These are phyloP conservation scores for Halocafeteria seosinensis DNA, from an alignment of 108 stramenopile genomes.

Conservation along the genomic window DNA sequence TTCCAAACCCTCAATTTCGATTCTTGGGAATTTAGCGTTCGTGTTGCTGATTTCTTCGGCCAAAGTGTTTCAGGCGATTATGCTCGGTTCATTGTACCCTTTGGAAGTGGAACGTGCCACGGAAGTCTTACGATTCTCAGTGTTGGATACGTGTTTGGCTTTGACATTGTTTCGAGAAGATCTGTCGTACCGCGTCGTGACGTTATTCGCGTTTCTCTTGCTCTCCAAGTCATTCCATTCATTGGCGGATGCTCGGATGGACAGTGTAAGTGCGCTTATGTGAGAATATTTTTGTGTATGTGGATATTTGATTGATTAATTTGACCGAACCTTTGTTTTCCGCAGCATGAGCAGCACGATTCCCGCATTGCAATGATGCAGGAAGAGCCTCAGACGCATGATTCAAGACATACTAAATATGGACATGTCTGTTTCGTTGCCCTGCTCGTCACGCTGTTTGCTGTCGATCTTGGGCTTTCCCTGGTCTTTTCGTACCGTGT, in stretches of 20 bases:
- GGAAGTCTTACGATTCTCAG: constrained; percentile 79
- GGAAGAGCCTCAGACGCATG: constrained; percentile 20
- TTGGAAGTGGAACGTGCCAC: constrained; percentile 68
- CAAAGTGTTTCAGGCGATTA: constrained; percentile 32
- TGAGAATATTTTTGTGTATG: no score
- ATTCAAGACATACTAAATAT: constrained; percentile 12
- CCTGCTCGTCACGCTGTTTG: constrained; percentile 47
- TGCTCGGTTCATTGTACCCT: constrained; percentile 60
- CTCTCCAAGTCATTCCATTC: constrained; percentile 74
- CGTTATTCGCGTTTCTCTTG: constrained; percentile 62
- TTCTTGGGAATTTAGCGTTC: constrained; percentile 49
- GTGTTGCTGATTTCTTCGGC: constrained; percentile 40
- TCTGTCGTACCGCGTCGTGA: constrained; percentile 52
- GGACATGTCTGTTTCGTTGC: constrained; percentile 40
- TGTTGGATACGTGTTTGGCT: constrained; percentile 89
- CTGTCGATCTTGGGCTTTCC: constrained; percentile 31
- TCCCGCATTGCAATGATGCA: no score
- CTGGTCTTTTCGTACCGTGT: constrained; percentile 35
- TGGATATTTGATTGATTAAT: no score
- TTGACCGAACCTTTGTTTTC: no score
- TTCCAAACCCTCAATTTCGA: no score
- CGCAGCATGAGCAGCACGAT: no score
- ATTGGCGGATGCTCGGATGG: constrained; percentile 66
- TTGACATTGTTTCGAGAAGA: constrained; percentile 88
- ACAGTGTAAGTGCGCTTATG: constrained; percentile 53